Evolutionary conservation across 2,329 filamentous ascomycete species (phyloP).

Genomic region (Fusarium sp.): DNA sequence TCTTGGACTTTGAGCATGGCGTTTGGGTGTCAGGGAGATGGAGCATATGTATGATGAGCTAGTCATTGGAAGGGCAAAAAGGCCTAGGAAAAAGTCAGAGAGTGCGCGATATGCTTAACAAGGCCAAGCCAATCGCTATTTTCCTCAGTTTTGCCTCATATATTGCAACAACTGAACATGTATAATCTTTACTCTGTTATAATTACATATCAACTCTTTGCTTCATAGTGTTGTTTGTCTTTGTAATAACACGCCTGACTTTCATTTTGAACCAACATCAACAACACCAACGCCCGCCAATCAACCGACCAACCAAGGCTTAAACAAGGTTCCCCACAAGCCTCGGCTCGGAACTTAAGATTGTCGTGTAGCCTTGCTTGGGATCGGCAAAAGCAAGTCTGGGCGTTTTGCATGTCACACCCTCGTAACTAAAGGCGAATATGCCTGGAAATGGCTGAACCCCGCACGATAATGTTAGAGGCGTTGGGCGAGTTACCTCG

Average conservation of each 20-base stretch:
- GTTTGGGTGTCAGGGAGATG: conserved; percentile 42
- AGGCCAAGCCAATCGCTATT: background rate
- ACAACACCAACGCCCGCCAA: background rate
- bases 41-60: conserved; percentile 19
- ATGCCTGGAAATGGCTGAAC: conserved; percentile 30
- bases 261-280: background rate
- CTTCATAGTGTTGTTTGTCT: background rate
- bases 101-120: background rate
- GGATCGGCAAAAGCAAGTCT: conserved; percentile 30
- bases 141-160: background rate
- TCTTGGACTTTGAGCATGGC: conserved; percentile 51
- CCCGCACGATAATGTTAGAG: conserved; percentile 39
- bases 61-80: conserved; percentile 16
- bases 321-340: conserved; percentile 23
- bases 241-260: background rate
- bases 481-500: conserved; percentile 40
- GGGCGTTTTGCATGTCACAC: conserved; percentile 5
- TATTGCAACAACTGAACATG: background rate
- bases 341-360: conserved; percentile 26
- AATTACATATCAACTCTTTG: background rate
- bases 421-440: conserved; percentile 10
- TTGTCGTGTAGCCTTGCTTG: conserved; percentile 12
- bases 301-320: too few species aligned
- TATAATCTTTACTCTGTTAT: conserved; percentile 7
- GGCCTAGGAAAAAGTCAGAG: conserved; percentile 16